Evolutionary conservation across 257 asterid species (phyloP).

Genomic region (Plantago major): DNA sequence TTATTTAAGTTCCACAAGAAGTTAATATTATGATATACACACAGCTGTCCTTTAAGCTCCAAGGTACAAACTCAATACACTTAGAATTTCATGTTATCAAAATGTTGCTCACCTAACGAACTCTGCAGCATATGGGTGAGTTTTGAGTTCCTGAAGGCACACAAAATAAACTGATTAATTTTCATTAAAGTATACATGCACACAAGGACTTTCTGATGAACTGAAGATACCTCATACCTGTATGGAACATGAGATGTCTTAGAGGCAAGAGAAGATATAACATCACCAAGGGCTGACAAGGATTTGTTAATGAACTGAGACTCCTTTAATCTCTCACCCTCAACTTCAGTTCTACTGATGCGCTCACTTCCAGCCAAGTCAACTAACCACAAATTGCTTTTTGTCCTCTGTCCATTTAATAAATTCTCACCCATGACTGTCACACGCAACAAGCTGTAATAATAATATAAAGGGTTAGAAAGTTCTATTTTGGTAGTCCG

Average conservation of each 20-base stretch:
- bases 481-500: conserved; percentile 6
- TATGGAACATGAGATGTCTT: conserved; percentile 74
- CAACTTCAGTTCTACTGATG: conserved; percentile 84
- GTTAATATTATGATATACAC: background rate
- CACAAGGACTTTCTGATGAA: background rate
- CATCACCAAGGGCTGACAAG: conserved; percentile 93
- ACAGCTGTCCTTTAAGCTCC: background rate
- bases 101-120: conserved; percentile 64
- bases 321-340: conserved; percentile 92
- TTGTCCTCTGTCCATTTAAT: conserved; percentile 75
- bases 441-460: conserved; percentile 82
- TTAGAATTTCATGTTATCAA: background rate
- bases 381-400: conserved; percentile 95
- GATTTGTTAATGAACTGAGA: conserved; percentile 94
- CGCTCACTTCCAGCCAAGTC: conserved; percentile 99
- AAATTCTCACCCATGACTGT: conserved; percentile 74
- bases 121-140: conserved; percentile 98
- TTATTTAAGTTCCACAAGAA: conserved; percentile 18
- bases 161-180: conserved; percentile 20
- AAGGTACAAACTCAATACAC: background rate
- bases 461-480: background rate
- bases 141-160: conserved; percentile 78
- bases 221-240: conserved; percentile 62
- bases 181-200: conserved; percentile 1
- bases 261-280: conserved; percentile 89